Evolutionary conservation across 2,329 filamentous ascomycete genomes (phyloP).

Genomic region (Thelonectria discophora): DNA sequence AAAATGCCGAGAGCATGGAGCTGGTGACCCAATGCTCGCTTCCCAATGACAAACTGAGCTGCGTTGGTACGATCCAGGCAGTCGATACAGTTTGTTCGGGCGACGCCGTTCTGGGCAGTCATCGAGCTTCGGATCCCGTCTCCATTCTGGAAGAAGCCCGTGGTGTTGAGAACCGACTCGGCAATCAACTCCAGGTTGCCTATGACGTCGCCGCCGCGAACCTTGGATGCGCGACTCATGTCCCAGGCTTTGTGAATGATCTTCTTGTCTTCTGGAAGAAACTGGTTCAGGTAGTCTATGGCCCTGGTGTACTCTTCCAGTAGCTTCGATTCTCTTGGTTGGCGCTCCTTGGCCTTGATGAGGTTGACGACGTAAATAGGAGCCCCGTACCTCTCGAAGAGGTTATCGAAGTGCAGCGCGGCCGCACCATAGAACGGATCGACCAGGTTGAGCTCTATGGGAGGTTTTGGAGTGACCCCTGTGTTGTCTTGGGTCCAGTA

Average conservation of each 20-base stretch:
- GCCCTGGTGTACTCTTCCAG: slow-evolving; percentile 87
- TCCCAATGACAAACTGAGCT: slow-evolving; percentile 97
- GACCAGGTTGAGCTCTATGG: slow-evolving; percentile 93
- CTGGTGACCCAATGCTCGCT: slow-evolving; percentile 90
- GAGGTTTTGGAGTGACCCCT: slow-evolving; percentile 93
- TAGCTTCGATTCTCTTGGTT: slow-evolving; percentile 90
- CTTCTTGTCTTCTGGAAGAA: slow-evolving; percentile 81
- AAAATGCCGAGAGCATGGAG: slow-evolving; percentile 91
- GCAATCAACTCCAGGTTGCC: slow-evolving; percentile 89
- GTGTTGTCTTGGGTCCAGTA: slow-evolving; percentile 98
- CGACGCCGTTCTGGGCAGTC: slow-evolving; percentile 88
- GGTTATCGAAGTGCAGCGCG: slow-evolving; percentile 91
- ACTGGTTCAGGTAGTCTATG: slow-evolving; percentile 93
- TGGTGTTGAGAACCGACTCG: slow-evolving; percentile 83
- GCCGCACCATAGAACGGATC: slow-evolving; percentile 96
- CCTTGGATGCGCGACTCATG: slow-evolving; percentile 95
- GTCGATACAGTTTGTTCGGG: slow-evolving; percentile 97
- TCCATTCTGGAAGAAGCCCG: slow-evolving; percentile 95
- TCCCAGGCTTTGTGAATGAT: slow-evolving; percentile 97
- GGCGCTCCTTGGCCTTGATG: slow-evolving; percentile 87
- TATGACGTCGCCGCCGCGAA: slow-evolving; percentile 92
- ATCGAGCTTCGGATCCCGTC: slow-evolving; percentile 69
- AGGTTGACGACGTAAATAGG: slow-evolving; percentile 93
- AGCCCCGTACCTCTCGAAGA: slow-evolving; percentile 92
- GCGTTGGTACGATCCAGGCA: slow-evolving; percentile 97